A percentile compares a stretch with the other conserved stretches of the same genome.
These are phyloP conservation scores for Taiwanofungus camphoratus DNA, from an alignment of 1,284 basidiomycete genomes.

Conservation along the genomic window DNA sequence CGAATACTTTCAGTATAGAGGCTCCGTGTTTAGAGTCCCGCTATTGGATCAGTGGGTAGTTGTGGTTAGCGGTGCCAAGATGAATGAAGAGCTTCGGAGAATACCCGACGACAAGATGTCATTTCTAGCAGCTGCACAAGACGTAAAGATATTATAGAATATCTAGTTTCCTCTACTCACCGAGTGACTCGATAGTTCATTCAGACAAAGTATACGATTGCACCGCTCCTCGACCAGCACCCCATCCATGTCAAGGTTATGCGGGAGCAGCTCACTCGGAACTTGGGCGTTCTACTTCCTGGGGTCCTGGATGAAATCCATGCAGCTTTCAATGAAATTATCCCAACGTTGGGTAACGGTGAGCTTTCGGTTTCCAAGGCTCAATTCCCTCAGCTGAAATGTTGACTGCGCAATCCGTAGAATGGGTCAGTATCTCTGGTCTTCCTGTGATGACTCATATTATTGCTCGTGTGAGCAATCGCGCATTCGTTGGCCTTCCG, in stretches of 20 bases:
- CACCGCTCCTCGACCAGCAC: conserved; percentile 14
- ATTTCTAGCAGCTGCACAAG: conserved; percentile 15
- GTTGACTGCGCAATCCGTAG: conserved; percentile 7
- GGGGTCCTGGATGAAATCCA: conserved; percentile 24
- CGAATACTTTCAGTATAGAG: conserved; percentile 16
- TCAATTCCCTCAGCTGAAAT: background rate
- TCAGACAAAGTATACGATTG: conserved; percentile 16
- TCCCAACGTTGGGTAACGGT: background rate
- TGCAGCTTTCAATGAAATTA: conserved; percentile 15
- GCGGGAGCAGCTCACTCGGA: conserved; percentile 16
- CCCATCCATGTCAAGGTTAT: conserved; percentile 21
- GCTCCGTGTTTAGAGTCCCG: conserved; percentile 29
- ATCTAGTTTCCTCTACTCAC: too few relatives aligned
- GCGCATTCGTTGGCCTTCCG: conserved; percentile 25
- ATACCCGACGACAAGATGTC: conserved; percentile 31
- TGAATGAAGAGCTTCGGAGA: conserved; percentile 32
- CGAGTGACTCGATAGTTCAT: conserved; percentile 2
- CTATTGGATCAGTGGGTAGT: conserved; percentile 27
- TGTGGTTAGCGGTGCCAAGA: conserved; percentile 26
- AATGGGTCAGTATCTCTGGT: conserved; percentile 16
- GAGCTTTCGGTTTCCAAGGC: background rate
- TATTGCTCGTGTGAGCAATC: conserved; percentile 21
- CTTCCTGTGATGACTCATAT: conserved; percentile 18
- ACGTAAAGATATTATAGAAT: background rate
- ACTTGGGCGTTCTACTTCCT: conserved; percentile 18